phyloP scores from a whole-genome alignment of 208 protist species.

The Novymonas esmeraldas region DNA sequence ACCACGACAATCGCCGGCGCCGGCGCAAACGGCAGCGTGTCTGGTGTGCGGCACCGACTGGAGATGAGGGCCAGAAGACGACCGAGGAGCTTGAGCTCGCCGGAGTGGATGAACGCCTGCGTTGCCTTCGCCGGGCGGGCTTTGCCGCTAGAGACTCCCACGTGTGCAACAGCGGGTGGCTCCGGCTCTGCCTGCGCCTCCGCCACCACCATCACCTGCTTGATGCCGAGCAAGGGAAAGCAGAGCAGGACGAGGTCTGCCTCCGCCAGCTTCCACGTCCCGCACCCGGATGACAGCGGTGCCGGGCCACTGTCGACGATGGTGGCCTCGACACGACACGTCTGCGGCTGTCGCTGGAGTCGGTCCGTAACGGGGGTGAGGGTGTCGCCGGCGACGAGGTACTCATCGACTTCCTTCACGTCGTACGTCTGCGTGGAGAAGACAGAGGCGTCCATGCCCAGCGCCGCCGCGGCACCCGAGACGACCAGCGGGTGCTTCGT shows the following conservation, averaged over 20 bases:
- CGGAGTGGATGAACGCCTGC: slow-evolving; percentile 16
- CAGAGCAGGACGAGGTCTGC: slow-evolving; percentile 21
- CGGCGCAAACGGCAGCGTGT: neutral
- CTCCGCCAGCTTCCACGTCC: slow-evolving; percentile 7
- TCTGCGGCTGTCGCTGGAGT: too few relatives aligned
- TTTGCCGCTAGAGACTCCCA: too few relatives aligned
- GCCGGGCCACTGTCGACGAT: slow-evolving; percentile 17
- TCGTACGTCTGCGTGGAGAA: slow-evolving; percentile 22
- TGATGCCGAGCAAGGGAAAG: slow-evolving; percentile 18
- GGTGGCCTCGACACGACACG: slow-evolving; percentile 28
- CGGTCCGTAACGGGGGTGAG: too few relatives aligned
- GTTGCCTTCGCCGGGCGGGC: slow-evolving; percentile 16
- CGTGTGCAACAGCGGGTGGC: too few relatives aligned
- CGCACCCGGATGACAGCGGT: slow-evolving; percentile 9
- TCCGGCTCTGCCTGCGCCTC: too few relatives aligned
- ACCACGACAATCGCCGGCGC: slow-evolving; percentile 4
- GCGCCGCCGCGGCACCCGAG: slow-evolving; percentile 5
- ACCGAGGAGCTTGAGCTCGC: slow-evolving; percentile 11
- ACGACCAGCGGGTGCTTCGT: slow-evolving; percentile 10
- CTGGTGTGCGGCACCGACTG: neutral
- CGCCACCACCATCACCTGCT: slow-evolving; percentile 26
- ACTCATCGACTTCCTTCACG: too few relatives aligned
- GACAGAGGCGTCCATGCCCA: slow-evolving; percentile 10
- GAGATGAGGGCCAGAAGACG: slow-evolving; percentile 13
- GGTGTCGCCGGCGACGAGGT: too few relatives aligned